A percentile compares a stretch with the other conserved stretches of the same genome.
Conservation (phyloP, 176 grass and related monocot genomes). For the Typha latifolia region DNA sequence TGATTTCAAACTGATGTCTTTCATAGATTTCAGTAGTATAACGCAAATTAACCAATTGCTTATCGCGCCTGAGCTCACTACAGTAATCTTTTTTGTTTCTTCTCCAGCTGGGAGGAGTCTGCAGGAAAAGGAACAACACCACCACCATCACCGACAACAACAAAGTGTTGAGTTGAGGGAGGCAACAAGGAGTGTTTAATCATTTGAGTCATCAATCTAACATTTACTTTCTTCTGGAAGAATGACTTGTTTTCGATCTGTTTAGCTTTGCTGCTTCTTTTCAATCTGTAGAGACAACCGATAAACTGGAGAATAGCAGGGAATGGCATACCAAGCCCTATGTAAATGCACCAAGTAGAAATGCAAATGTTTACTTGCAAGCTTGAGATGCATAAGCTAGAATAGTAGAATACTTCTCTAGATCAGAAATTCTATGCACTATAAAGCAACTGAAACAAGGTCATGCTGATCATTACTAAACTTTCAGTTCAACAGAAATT, state of each 20-base stretch:
- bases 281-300: not conserved
- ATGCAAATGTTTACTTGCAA: not conserved
- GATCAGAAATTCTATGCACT: too few species aligned
- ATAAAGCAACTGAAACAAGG: too few species aligned
- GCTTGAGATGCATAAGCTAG: not conserved
- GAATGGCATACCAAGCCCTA: not conserved
- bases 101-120: constrained; percentile 8
- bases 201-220: not conserved
- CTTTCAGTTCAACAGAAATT: too few species aligned
- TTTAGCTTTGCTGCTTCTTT: not conserved
- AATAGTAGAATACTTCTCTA: too few species aligned
- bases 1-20: too few species aligned
- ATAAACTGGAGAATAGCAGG: not conserved
- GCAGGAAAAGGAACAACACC: constrained; percentile 20
- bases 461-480: too few species aligned
- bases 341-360: not conserved
- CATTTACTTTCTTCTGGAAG: too few species aligned
- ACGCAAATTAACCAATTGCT: too few species aligned
- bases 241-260: too few species aligned
- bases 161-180: constrained; percentile 7
- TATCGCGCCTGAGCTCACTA: not conserved
- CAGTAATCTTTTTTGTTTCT: not conserved
- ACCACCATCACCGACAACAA: constrained; percentile 1
- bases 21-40: too few species aligned
- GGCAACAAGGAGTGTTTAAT: not conserved